Conservation (phyloP, 108 stramenopile species). For the Aurantiochytrium sp. region DNA sequence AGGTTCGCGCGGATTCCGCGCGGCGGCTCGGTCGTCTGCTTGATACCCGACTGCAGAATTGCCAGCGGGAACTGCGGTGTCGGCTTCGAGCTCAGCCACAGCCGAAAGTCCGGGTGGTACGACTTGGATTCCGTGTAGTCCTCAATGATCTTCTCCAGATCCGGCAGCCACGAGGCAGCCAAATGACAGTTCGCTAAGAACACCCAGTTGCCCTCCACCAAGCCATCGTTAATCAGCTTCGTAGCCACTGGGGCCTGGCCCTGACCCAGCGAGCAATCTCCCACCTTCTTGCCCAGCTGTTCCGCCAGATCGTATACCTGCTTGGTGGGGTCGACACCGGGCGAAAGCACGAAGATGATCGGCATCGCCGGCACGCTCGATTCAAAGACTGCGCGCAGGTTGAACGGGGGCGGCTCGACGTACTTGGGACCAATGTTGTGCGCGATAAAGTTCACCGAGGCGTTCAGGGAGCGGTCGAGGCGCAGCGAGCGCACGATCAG, state of each 20-base stretch:
- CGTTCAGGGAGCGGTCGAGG: conserved; percentile 54
- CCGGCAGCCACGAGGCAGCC: conserved; percentile 64
- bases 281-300: conserved; percentile 29
- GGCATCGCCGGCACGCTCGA: conserved; percentile 44
- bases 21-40: conserved; percentile 69
- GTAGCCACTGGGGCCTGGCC: conserved; percentile 62
- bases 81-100: conserved; percentile 62
- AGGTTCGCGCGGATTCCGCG: conserved; percentile 60
- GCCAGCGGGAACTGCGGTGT: conserved; percentile 64
- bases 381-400: conserved; percentile 47
- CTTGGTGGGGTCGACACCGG: conserved; percentile 65
- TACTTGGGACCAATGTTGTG: conserved; percentile 56
- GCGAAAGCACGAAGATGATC: conserved; percentile 62
- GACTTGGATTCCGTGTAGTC: conserved; percentile 32
- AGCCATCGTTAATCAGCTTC: conserved; percentile 46
- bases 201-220: conserved; percentile 53
- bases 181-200: conserved; percentile 67
- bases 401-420: conserved; percentile 58
- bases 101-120: conserved; percentile 49
- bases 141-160: conserved; percentile 60
- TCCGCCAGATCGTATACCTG: conserved; percentile 44
- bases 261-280: conserved; percentile 60
- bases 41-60: conserved; percentile 58
- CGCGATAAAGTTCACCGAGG: conserved; percentile 50
- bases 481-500: conserved; percentile 56